Conservation (phyloP, 305 asterid species). For the Fraxinus ornus region DNA sequence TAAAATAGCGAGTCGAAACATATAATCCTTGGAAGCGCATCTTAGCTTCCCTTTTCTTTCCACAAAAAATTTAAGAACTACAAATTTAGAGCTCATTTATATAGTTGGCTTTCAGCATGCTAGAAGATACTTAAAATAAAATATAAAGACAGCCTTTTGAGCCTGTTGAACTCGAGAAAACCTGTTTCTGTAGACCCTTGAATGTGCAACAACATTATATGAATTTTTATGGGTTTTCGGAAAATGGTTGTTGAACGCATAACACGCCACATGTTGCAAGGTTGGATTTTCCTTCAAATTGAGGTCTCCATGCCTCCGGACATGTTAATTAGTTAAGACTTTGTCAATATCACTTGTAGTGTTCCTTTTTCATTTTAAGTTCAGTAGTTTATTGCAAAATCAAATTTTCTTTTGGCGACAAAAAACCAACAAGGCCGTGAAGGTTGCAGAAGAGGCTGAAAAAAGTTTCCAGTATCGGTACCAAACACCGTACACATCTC, state of each 20-base stretch:
- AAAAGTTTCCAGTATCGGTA: constrained; percentile 46
- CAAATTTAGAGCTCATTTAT: neutral
- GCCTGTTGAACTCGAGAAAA: neutral
- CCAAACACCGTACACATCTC: constrained; percentile 52
- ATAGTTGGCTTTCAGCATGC: neutral
- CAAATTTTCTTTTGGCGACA: neutral
- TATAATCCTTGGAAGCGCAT: neutral
- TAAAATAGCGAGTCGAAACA: neutral
- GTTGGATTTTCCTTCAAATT: constrained; percentile 71
- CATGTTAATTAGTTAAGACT: constrained; percentile 51
- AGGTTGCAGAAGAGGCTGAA: constrained; percentile 69
- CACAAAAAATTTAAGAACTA: neutral
- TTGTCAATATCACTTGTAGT: neutral
- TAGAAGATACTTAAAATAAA: neutral
- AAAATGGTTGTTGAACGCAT: constrained; percentile 63
- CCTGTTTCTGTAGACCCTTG: neutral
- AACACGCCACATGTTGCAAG: constrained; percentile 81
- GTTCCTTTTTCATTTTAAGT: neutral
- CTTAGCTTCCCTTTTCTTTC: neutral
- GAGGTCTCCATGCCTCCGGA: constrained; percentile 84
- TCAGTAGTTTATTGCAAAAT: neutral
- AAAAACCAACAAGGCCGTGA: constrained; percentile 56
- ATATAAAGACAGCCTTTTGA: neutral
- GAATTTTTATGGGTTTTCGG: constrained; percentile 40
- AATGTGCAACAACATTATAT: neutral